These are phyloP conservation scores for Plicaturopsis crispa DNA, from an alignment of 768 basidiomycete species.

Conservation along the genomic window DNA sequence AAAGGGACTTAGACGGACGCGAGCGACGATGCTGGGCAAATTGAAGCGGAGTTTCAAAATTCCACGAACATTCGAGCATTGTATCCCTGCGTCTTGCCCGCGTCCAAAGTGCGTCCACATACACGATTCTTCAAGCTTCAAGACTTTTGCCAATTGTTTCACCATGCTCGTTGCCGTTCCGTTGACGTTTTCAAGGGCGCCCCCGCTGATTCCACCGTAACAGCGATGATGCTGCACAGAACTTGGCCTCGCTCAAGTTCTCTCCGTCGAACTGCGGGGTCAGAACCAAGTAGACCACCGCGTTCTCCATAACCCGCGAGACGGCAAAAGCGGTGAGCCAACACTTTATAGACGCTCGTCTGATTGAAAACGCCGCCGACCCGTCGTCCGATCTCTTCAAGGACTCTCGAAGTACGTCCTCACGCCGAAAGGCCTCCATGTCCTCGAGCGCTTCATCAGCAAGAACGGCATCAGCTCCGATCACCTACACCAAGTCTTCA, in stretches of 20 bases:
- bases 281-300: constrained; percentile 98
- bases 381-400: constrained; percentile 48
- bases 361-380: constrained; percentile 62
- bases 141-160: no score
- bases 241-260: constrained; percentile 93
- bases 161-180: no score
- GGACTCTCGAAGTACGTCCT: constrained; percentile 58
- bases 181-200: no score
- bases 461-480: constrained; percentile 94
- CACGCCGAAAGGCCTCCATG: constrained; percentile 65
- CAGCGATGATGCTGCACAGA: constrained; percentile 92
- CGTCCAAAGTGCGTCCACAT: no score
- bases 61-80: no score
- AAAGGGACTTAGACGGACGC: no score
- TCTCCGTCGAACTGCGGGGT: constrained; percentile 98
- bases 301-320: constrained; percentile 98
- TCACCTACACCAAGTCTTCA: constrained; percentile 87
- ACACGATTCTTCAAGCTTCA: no score
- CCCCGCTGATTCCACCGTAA: no score
- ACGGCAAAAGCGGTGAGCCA: constrained; percentile 99
- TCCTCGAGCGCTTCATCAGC: constrained; percentile 65
- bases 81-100: no score
- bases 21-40: no score
- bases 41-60: no score
- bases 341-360: constrained; percentile 64